Conservation (phyloP, 805 yeast species). For the Candida hungchunana region DNA sequence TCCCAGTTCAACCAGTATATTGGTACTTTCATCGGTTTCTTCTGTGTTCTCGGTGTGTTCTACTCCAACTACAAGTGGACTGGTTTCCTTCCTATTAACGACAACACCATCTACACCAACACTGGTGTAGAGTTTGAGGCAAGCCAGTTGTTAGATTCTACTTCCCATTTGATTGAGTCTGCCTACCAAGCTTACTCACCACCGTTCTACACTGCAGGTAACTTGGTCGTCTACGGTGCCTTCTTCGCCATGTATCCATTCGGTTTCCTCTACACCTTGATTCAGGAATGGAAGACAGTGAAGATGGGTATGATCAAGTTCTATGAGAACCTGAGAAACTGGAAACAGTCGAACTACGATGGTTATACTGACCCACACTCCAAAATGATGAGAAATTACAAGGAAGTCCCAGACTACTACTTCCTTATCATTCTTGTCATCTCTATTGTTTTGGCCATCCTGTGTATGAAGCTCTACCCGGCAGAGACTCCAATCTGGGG, state of each 20-base stretch:
- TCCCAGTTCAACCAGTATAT: conserved; percentile 28
- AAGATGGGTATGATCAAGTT: conserved; percentile 5
- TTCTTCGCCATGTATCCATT: conserved; percentile 45
- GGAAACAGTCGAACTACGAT: conserved; percentile 5
- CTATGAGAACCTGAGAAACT: conserved; percentile 3
- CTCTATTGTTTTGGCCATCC: conserved; percentile 43
- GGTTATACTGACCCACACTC: conserved; percentile 41
- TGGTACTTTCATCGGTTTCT: conserved; percentile 33
- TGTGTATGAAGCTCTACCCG: conserved; percentile 41
- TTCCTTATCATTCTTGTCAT: conserved; percentile 37
- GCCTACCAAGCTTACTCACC: conserved; percentile 54
- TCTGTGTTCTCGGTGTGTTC: conserved; percentile 34
- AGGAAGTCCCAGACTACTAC: conserved; percentile 56
- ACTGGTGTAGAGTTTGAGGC: conserved; percentile 45
- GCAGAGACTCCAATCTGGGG: conserved; percentile 61
- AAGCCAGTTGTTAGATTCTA: conserved; percentile 35
- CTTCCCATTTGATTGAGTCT: conserved; percentile 5
- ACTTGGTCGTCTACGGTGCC: conserved; percentile 54
- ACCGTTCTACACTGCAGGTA: conserved; percentile 64
- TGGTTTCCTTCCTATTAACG: conserved; percentile 38
- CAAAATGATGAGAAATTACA: conserved; percentile 51
- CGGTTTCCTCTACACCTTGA: conserved; percentile 41
- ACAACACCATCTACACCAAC: conserved; percentile 48
- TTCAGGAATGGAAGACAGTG: conserved; percentile 40
- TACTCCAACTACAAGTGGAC: conserved; percentile 39